Evolutionary conservation across 371 early-diverging fungal genomes (phyloP), one percentile per base, ranked within the genome.

Genomic region (Mucor lusitanicus): DNA sequence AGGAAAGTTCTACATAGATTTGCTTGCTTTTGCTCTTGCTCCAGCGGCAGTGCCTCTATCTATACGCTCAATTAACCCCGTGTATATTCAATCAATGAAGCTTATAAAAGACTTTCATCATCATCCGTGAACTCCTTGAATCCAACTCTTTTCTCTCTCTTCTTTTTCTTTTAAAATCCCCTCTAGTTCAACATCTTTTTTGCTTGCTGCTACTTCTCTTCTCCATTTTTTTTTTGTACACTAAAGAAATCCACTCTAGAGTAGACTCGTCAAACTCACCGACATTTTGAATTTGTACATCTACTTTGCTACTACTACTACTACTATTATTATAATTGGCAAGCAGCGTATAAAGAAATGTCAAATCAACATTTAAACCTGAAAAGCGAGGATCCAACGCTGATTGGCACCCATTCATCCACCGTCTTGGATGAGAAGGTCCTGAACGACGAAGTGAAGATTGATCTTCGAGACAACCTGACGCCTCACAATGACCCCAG

Each of bases 401-500:
- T 72, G n/a, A 72, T 72, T 33, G 59, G 21, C 25, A 65, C 66
- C 58, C 61, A 64, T 32, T 58, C 56, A 15, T 70, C 66, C 13
- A 58, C 57, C 12, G 28, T 70, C 15, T 25, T 65, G 28, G 66
- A 65, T 58, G 70, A 72, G 48, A 68, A 66, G 32, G 39, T 27
- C 25, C 3, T 57, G 33, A 40, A 25, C 6, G 64, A 56, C 23
- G 55, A 63, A 27, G 65, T 69, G 4, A 63, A 63, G 11, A 68
- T 72, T 27, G 71, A 76, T 63, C 35, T 77, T 19, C 63, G 68
- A 57, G 74, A 72, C 4, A 60, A 68, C 17, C 67, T 74, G 30
- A 70, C 60, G 11, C 73, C 80, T 19, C 84, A 84, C 44, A 69
- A 70, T 30, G 81, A 84, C 53, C 74, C 81, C 1, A 46, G 56